Evolutionary conservation across 2,329 filamentous ascomycete species (phyloP).

Genomic region (Apiospora aurea): DNA sequence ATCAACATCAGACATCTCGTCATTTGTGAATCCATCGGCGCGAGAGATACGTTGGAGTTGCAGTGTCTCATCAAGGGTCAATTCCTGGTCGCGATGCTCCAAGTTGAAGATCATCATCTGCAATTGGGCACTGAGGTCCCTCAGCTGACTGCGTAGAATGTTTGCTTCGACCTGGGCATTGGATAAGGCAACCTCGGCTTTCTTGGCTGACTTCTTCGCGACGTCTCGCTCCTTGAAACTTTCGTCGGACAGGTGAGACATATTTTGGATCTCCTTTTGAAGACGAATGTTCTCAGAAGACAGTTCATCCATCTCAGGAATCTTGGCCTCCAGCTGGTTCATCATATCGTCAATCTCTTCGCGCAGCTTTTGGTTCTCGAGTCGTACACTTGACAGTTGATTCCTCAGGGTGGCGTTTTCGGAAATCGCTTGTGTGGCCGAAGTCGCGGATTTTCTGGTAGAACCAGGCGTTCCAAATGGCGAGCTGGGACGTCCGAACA

Average conservation of each 20-base stretch:
- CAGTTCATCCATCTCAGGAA: constrained; percentile 87
- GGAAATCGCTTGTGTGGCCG: constrained; percentile 68
- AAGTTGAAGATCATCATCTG: constrained; percentile 90
- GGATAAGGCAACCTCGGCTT: constrained; percentile 75
- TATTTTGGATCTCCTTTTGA: constrained; percentile 80
- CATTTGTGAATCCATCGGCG: constrained; percentile 71
- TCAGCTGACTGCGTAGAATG: constrained; percentile 84
- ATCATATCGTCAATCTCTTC: constrained; percentile 87
- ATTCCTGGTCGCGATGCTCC: constrained; percentile 76
- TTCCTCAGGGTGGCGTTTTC: constrained; percentile 73
- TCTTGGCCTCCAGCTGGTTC: constrained; percentile 81
- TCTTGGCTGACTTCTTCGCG: constrained; percentile 79
- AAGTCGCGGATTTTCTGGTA: constrained; percentile 65
- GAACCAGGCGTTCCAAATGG: constrained; percentile 66
- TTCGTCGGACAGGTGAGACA: constrained; percentile 84
- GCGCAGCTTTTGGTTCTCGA: constrained; percentile 76
- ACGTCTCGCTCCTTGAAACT: constrained; percentile 81
- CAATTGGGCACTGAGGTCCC: constrained; percentile 88
- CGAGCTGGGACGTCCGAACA: constrained; percentile 60
- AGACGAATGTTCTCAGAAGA: constrained; percentile 82
- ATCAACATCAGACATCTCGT: constrained; percentile 83
- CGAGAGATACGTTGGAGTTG: constrained; percentile 80
- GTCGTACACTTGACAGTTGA: constrained; percentile 75
- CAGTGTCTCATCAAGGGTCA: constrained; percentile 74
- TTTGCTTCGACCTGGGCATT: constrained; percentile 72